Base-by-base conservation (phyloP, 768 basidiomycete species). In the Amylocystis lapponica region DNA sequence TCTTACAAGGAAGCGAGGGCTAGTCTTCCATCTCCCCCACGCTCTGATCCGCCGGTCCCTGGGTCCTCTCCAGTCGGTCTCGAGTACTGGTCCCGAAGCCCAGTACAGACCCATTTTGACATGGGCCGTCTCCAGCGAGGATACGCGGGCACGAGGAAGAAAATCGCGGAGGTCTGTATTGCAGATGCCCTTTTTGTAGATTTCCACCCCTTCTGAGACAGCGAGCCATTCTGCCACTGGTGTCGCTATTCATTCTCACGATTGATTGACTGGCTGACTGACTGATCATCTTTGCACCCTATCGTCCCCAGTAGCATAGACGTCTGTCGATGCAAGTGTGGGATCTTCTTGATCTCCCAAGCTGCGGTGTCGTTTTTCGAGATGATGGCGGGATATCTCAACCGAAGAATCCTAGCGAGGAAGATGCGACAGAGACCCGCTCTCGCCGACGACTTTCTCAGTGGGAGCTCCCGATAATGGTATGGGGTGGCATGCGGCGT, bases 241-340 rank as follows among this genome's bases (percentile, higher is more conserved):
- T 23, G 17, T 17, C 6, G 22, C 13, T 29, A n/a, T 4, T 13
- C 14, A 19, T 10, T 13, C 6, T 32, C 19, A 16, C 16, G 23
- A 14, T 11, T 16, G n/a, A n/a, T n/a, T n/a, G 8, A 12, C 21
- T 19, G 10, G 13, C 26, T 32, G 32, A 42, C 39, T 43, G 11
- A 33, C 32, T 31, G 9, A 17, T 17, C 10, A 30, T 33, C 5
- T 32, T 45, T 43, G 23, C 16, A n/a, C n/a, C 43, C 12, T 22
- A 19, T 41, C 31, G 8, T 26, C 32, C 26, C 27, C 30, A 64
- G 63, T 65, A 64, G 64, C 60, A 61, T 32, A 63, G 59, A 41
- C 48, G 42, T 36, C 35, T 50, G 11, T 49, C 48, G n/a, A 37
- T 36, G n/a, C 43, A 55, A 17, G 30, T 51, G 10, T 61, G 54